Conservation (phyloP, 495 filamentous ascomycete genomes). For the Penicillium cosmopolitanum region DNA sequence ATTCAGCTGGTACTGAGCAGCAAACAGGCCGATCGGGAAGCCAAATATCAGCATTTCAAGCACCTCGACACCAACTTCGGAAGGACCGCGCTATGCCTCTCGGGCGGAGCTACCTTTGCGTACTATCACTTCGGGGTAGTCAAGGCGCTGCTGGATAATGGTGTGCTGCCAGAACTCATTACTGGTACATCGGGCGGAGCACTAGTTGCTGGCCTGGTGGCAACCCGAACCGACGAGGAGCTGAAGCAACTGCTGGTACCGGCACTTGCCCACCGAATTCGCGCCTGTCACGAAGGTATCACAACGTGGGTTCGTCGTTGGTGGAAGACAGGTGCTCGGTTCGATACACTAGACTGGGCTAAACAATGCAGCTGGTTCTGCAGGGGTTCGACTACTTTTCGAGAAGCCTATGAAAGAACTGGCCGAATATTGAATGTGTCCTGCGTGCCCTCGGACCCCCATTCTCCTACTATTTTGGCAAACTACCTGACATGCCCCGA, state of each 20-base stretch:
- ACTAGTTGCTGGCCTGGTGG: conserved; percentile 83
- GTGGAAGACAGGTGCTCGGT: conserved; percentile 91
- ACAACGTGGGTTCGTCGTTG: conserved; percentile 77
- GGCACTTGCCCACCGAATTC: conserved; percentile 80
- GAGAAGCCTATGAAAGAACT: conserved; percentile 92
- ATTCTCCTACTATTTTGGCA: conserved; percentile 85
- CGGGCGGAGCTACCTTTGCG: conserved; percentile 92
- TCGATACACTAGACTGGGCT: conserved; percentile 93
- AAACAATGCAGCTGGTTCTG: conserved; percentile 84
- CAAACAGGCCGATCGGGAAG: conserved; percentile 63
- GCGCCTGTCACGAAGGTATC: conserved; percentile 79
- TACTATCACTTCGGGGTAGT: conserved; percentile 97
- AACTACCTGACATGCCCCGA: conserved; percentile 95
- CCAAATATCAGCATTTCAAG: conserved; percentile 85
- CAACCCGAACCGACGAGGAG: conserved; percentile 90
- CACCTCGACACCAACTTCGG: conserved; percentile 89
- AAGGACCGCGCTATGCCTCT: conserved; percentile 88
- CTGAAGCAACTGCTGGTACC: conserved; percentile 83
- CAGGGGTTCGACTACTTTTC: conserved; percentile 87
- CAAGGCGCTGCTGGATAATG: conserved; percentile 86
- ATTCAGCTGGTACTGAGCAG: conserved; percentile 70
- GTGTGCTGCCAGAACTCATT: conserved; percentile 86
- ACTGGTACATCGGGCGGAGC: conserved; percentile 95
- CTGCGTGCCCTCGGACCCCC: conserved; percentile 95
- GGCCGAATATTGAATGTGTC: conserved; percentile 94